Evolutionary conservation across 768 basidiomycete genomes (phyloP), one percentile per base, ranked within the genome.

Genomic region (Leccinum incarnatum): DNA sequence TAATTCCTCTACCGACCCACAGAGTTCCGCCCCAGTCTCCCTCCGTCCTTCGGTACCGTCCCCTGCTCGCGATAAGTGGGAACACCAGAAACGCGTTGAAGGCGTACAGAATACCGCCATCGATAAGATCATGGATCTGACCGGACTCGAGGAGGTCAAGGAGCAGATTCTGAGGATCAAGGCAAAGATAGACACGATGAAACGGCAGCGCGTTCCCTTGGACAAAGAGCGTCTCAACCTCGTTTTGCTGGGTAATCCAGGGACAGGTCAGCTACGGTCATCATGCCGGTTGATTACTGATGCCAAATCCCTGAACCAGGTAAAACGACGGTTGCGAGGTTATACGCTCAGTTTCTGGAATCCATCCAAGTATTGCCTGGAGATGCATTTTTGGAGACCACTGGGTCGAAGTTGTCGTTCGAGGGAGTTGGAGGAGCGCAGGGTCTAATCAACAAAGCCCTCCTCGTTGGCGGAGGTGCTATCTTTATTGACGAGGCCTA

Each of bases 401-500:
- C 86, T 0, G 87, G 88, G 0, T 77, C 88, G 1, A 74, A 78
- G 1, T 65, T 89, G 17, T 79, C 85, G 1, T 76, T 79, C 51
- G 83, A 86, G 21, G 86, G 86, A 1, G 80, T 88, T 0, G 10
- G 10, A n/a, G 63, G 62, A 4, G 63, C 63, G 2, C 62, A 65
- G n/a, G 23, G 14, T 0, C 67, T 77, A 14, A 63, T 89, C 12
- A 77, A 82, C 37, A 65, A 71, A 0, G 72, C 83, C 2, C 54
- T 83, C 29, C 75, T 70, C 2, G 78, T 74, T 3, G 87, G 86
- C 0, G 87, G 88, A 51, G 88, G 88, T 0, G 75, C 80, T 1
- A 78, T 89, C 37, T 89, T 89, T 67, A 75, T 89, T 29, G 88
- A 89, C 62, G 88, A 89, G 64, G 86, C 88, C 1, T 89, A 89